These are phyloP conservation scores for Boletus eberwhitei DNA, from an alignment of 768 basidiomycete species.

Conservation along the genomic window DNA sequence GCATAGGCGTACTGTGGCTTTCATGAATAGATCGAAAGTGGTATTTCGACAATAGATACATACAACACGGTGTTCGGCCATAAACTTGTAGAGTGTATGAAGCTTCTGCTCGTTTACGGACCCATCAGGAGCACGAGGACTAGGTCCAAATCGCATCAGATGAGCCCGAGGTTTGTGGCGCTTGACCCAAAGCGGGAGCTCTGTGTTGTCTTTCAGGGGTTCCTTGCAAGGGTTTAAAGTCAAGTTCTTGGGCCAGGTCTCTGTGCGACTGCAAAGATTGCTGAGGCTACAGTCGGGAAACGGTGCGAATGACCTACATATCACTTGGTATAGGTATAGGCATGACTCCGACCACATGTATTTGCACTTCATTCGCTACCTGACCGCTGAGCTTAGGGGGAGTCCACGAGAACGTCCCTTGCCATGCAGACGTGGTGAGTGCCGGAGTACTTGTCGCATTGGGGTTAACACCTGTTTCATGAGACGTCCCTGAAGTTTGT, in stretches of 20 bases:
- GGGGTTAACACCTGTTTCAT: slow-evolving; percentile 6
- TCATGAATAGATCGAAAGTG: background rate
- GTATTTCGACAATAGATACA: slow-evolving; percentile 17
- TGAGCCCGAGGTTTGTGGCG: slow-evolving; percentile 33
- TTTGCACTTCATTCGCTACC: slow-evolving; percentile 37
- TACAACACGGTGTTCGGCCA: slow-evolving; percentile 46
- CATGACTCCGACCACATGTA: slow-evolving; percentile 32
- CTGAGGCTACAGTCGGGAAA: background rate
- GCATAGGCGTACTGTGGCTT: slow-evolving; percentile 45
- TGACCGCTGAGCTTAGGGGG: slow-evolving; percentile 32
- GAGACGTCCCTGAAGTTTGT: slow-evolving; percentile 18
- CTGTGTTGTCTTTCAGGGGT: slow-evolving; percentile 36
- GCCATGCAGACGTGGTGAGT: slow-evolving; percentile 37
- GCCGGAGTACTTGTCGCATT: background rate
- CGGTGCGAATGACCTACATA: slow-evolving; percentile 32
- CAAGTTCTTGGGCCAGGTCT: slow-evolving; percentile 52
- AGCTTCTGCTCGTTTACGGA: slow-evolving; percentile 44
- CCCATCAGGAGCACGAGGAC: slow-evolving; percentile 33
- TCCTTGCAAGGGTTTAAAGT: slow-evolving; percentile 40
- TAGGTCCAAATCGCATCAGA: slow-evolving; percentile 39
- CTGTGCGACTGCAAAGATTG: slow-evolving; percentile 39
- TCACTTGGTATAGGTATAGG: slow-evolving; percentile 23
- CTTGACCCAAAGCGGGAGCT: slow-evolving; percentile 49
- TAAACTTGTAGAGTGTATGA: slow-evolving; percentile 38
- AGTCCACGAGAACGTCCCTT: slow-evolving; percentile 46